Base-by-base conservation (phyloP, 208 protist genomes). In the Herpetomonas muscarum region DNA sequence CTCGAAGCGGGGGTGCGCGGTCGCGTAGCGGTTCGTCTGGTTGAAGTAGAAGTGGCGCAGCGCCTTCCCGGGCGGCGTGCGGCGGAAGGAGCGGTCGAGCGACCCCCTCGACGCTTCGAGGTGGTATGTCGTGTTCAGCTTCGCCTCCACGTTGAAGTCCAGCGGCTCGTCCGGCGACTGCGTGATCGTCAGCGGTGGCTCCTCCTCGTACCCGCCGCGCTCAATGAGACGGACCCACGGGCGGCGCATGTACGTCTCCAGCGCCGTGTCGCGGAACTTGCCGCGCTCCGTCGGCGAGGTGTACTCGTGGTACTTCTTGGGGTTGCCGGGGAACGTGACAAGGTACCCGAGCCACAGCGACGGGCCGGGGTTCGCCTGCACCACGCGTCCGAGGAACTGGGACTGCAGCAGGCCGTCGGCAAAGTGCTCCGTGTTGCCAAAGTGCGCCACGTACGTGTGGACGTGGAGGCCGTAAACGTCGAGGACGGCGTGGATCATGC, bases 391-490 rank as follows among this genome's bases (percentile, higher is more conserved):
- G 19, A 92, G 61, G 50, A 85, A 92, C 72, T 89, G 75, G 19
- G 78, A 89, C 64, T 89, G 85, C 53, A 92, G 65, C n/a, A 92
- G 63, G n/a, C 81, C 85, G 57, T 92, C 85, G 12, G 76, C 85
- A 65, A 69, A 83, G 70, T 92, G 85, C 61, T 89, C 73, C 12
- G 85, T 92, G 73, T 92, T 92, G 48, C 85, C 80, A 62, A 88
- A 92, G 76, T 89, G 85, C 17, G 75, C 75, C 13, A 92, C 80
- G 59, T 85, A 92, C 19, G 73, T 85, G 48, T 89, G 68, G 4
- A 87, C 53, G 17, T n/a, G 52, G 15, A 89, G 29, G 25, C 85
- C 81, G 53, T 73, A 82, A 12, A 92, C 69, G 52, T 92, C 85
- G 1, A 89, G 65, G 56, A 77, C 61, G 0, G 81, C 85, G 61